Evolutionary conservation across 2,329 filamentous ascomycete species (phyloP).

Genomic region (Fusarium gaditjirri): DNA sequence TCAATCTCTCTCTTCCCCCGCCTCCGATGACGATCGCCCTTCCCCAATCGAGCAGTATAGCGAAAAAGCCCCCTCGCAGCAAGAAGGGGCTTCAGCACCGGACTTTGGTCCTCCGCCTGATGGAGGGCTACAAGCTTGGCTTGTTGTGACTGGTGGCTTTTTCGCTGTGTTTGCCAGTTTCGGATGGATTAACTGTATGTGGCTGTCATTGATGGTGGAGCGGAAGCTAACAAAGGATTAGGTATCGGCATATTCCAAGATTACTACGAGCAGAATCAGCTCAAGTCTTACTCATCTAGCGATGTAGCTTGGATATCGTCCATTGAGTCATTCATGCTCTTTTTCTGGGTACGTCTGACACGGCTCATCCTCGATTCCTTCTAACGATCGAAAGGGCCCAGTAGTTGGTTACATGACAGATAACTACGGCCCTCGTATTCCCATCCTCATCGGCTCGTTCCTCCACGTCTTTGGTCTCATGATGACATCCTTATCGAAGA

Average conservation of each 20-base stretch:
- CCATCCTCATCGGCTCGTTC: constrained; percentile 64
- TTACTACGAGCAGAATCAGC: constrained; percentile 5
- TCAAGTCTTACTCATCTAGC: neutral
- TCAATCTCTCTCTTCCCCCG: neutral
- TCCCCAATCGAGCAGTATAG: neutral
- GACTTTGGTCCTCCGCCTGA: constrained; percentile 5
- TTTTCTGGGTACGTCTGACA: constrained; percentile 2
- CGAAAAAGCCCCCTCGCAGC: neutral
- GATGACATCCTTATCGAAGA: constrained; percentile 64
- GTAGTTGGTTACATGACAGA: constrained; percentile 72
- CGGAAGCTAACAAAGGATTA: neutral
- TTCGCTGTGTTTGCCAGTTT: constrained; percentile 14
- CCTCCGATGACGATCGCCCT: neutral
- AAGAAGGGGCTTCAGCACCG: neutral
- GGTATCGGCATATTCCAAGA: constrained; percentile 22
- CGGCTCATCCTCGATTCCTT: fast-evolving
- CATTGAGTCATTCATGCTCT: constrained; percentile 14
- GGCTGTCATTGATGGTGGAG: fast-evolving
- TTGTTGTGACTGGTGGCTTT: neutral
- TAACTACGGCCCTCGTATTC: constrained; percentile 68
- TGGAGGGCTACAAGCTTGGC: constrained; percentile 8
- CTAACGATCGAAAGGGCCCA: constrained; percentile 55
- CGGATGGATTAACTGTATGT: constrained; percentile 14
- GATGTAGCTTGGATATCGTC: constrained; percentile 14
- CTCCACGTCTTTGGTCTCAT: constrained; percentile 71